phyloP scores from a whole-genome alignment of 108 stramenopile genomes.

The Schizochytrium sp. region DNA sequence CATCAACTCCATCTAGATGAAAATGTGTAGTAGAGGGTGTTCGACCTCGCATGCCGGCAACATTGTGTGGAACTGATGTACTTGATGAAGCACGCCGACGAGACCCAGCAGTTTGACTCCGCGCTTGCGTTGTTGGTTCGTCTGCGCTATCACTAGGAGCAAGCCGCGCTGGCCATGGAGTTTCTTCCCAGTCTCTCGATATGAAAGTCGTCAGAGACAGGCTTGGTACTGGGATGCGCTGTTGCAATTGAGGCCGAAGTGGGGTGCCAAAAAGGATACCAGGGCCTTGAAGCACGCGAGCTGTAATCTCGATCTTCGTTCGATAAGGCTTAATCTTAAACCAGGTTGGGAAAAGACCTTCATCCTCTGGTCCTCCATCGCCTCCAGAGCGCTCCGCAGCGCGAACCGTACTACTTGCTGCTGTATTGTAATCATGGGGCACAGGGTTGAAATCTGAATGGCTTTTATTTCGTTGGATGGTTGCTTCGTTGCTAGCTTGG shows the following conservation, averaged over 20 bases:
- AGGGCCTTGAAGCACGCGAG: conserved; percentile 10
- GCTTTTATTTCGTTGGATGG: too few species aligned
- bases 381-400: neutral
- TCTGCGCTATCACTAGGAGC: neutral
- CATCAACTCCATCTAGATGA: too few species aligned
- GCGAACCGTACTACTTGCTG: too few species aligned
- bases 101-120: neutral
- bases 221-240: neutral
- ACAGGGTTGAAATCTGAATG: too few species aligned
- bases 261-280: neutral
- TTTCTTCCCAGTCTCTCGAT: neutral
- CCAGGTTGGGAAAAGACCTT: neutral
- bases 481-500: neutral
- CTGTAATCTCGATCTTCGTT: neutral
- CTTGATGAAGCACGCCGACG: conserved; percentile 1
- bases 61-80: neutral
- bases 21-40: neutral
- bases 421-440: too few species aligned
- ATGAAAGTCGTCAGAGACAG: neutral
- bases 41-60: neutral
- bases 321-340: neutral
- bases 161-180: neutral
- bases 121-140: neutral
- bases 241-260: neutral
- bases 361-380: neutral